Base-by-base conservation (phyloP, 1,139 yeast species). In the Nakaseomyces nivariensis region DNA sequence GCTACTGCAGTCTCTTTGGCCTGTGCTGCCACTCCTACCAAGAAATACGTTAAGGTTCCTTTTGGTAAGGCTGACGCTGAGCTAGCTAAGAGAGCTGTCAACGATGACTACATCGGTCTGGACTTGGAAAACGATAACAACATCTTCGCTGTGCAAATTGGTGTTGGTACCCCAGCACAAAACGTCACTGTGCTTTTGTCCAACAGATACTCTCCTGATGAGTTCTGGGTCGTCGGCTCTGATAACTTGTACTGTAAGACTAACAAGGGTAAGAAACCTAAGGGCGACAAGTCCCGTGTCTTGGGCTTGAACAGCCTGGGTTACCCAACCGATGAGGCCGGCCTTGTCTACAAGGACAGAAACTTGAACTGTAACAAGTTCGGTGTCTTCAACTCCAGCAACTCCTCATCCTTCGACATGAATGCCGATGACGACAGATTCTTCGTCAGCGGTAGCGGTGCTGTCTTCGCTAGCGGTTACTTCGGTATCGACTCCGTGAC, bases 201-300 rank as follows among this genome's bases (percentile, higher is more conserved):
- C 24, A 90, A 84, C 59, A 83, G 90, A 4, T 90, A 89, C 1
- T 81, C 87, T 1, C 74, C 85, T 4, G 89, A 83, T 62, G 25
- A 36, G 25, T 67, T 83, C 52, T 84, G 90, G 90, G 78, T 82
- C 22, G 55, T 58, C 26, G 59, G 62, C 9, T 50, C 59, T 7
- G 47, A 55, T 13, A 60, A 60, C 47, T 61, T 62, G 5, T 55
- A 52, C 36, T 59, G 63, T 54, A 58, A 45, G 27, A 47, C 33
- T 24, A 65, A 51, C 42, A 5, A 26, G 31, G 42, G 42, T 26
- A 38, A 38, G 42, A 38, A 38, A 17, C 42, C 42, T 11, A 38
- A 38, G 42, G 31, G 31, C 10, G 38, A 36, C 25, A 36, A 36
- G 38, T 36, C 38, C 11, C 7, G 38, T 5, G 11, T 10, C 38